These are phyloP conservation scores for Oxytropis ochrocephala DNA, from an alignment of 306 rosid genomes.

Conservation along the genomic window DNA sequence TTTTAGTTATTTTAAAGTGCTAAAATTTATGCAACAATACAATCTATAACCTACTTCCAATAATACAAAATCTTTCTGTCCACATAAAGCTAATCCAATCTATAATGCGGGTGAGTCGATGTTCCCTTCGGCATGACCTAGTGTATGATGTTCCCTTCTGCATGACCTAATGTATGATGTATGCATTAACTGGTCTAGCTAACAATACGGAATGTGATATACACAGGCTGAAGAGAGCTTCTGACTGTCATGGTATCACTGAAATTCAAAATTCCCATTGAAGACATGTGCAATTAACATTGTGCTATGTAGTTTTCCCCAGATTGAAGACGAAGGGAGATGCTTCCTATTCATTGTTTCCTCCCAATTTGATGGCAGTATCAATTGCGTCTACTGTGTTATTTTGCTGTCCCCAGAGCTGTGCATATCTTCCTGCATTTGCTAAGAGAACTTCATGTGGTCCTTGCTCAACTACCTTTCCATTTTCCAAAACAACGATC, in stretches of 20 bases:
- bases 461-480: slow-evolving; percentile 91
- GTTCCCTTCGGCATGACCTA: not conserved
- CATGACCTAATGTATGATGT: not conserved
- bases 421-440: slow-evolving; percentile 88
- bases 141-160: not conserved
- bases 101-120: not conserved
- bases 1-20: not conserved
- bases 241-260: not conserved
- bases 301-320: not conserved
- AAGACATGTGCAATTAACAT: not conserved
- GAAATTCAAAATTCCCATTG: slow-evolving; percentile 2
- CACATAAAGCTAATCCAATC: not conserved
- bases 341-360: slow-evolving; percentile 17
- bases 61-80: not conserved
- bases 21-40: not conserved
- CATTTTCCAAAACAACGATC: slow-evolving; percentile 91
- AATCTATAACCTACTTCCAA: not conserved
- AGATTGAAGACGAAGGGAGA: not conserved
- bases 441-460: slow-evolving; percentile 80
- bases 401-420: slow-evolving; percentile 97
- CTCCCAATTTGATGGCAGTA: slow-evolving; percentile 44
- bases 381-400: slow-evolving; percentile 69
- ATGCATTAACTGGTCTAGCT: slow-evolving; percentile 6
- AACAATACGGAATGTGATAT: not conserved
- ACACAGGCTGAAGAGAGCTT: not conserved